These are phyloP conservation scores for Colletotrichum cereale DNA, from an alignment of 2,329 filamentous ascomycete species.

Conservation along the genomic window DNA sequence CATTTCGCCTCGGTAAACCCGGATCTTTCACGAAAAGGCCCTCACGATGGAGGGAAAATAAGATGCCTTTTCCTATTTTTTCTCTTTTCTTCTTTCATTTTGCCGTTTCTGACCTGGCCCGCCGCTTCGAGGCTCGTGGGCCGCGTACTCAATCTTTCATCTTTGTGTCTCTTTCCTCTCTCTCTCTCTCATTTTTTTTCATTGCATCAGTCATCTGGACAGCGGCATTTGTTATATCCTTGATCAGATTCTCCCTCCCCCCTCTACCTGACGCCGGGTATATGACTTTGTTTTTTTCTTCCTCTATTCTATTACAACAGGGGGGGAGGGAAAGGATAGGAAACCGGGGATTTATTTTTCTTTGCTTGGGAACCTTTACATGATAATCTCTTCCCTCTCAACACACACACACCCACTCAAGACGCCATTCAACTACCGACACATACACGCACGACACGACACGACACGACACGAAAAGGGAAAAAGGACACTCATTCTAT, in stretches of 20 bases:
- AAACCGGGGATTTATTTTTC: slow-evolving; percentile 31
- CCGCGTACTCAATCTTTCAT: not conserved
- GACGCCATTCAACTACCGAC: not conserved
- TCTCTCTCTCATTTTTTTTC: slow-evolving; percentile 36
- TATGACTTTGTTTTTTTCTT: slow-evolving; percentile 46
- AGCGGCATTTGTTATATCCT: slow-evolving; percentile 41
- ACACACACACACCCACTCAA: not conserved
- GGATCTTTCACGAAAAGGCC: not conserved
- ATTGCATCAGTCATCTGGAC: slow-evolving; percentile 38
- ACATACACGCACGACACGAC: slow-evolving; percentile 10
- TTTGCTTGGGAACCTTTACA: slow-evolving; percentile 10
- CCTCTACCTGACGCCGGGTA: slow-evolving; percentile 41
- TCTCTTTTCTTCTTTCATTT: slow-evolving; percentile 34
- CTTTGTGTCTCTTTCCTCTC: too few species aligned
- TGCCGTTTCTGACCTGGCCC: slow-evolving; percentile 37
- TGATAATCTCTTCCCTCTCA: not conserved
- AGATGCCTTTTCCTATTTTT: slow-evolving; percentile 35
- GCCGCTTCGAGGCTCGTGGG: slow-evolving; percentile 19
- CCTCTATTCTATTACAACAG: slow-evolving; percentile 35
- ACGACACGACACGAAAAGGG: not conserved
- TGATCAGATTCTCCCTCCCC: slow-evolving; percentile 41
- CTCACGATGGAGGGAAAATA: slow-evolving; percentile 1
- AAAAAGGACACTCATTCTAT: slow-evolving; percentile 4
- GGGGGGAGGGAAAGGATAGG: slow-evolving; percentile 40
- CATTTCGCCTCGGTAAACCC: slow-evolving; percentile 2